These are phyloP conservation scores for Coemansia sp. DNA, from an alignment of 192 early-diverging fungal genomes.

Conservation along the genomic window DNA sequence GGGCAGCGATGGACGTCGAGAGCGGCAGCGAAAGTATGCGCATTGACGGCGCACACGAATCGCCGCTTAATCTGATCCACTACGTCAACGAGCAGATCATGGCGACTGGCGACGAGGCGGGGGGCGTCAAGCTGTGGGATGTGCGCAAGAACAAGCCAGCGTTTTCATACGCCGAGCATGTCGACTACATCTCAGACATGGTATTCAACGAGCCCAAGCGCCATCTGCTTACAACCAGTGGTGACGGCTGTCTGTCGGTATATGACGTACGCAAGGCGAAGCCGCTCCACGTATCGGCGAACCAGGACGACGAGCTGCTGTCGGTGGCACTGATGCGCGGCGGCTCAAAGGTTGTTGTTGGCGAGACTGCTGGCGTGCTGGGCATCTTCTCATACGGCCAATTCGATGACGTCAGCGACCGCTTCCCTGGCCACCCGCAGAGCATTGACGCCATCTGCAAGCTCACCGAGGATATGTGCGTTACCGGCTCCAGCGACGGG, in stretches of 20 bases:
- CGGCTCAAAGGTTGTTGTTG: constrained; percentile 81
- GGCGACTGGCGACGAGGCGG: constrained; percentile 92
- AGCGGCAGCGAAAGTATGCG: constrained; percentile 71
- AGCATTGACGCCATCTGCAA: constrained; percentile 85
- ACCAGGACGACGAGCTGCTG: constrained; percentile 94
- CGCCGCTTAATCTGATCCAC: constrained; percentile 74
- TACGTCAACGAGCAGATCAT: constrained; percentile 72
- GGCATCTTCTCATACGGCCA: constrained; percentile 86
- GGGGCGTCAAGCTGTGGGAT: constrained; percentile 91
- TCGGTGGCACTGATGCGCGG: constrained; percentile 68
- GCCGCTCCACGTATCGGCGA: constrained; percentile 82
- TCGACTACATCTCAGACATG: constrained; percentile 92
- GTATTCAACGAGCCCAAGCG: constrained; percentile 66
- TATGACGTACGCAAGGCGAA: constrained; percentile 89
- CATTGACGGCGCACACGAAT: constrained; percentile 78
- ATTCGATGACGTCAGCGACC: constrained; percentile 92
- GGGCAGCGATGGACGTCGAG: constrained; percentile 73
- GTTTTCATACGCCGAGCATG: constrained; percentile 79
- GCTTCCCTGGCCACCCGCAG: constrained; percentile 91
- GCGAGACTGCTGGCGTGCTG: constrained; percentile 85
- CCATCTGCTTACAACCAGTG: constrained; percentile 79
- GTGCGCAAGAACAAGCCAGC: constrained; percentile 70
- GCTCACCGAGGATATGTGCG: constrained; percentile 78
- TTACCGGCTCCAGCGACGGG: constrained; percentile 92
- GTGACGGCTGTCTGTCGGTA: constrained; percentile 87